These are phyloP conservation scores for Fusarium fracticaudum DNA, from an alignment of 2,329 filamentous ascomycete genomes.

Conservation along the genomic window DNA sequence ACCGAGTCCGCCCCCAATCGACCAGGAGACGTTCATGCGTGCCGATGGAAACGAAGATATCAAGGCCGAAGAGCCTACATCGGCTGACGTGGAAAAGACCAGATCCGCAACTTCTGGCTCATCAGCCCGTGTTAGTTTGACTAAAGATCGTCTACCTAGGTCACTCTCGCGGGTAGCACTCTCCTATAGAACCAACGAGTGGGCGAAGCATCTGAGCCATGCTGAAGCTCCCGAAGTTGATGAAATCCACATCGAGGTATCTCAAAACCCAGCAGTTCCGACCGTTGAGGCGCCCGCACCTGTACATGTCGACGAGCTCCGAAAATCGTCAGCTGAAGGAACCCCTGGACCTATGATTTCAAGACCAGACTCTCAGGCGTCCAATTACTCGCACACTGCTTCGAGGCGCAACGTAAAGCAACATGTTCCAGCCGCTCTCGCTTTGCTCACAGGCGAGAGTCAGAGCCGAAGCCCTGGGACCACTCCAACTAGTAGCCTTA, in stretches of 20 bases:
- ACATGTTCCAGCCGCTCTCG: slow-evolving; percentile 37
- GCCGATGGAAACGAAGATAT: slow-evolving; percentile 1
- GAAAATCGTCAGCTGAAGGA: slow-evolving; percentile 68
- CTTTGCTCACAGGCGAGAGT: slow-evolving; percentile 38
- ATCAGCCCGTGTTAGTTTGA: slow-evolving; percentile 60
- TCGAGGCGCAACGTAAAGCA: slow-evolving; percentile 35
- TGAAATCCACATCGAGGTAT: slow-evolving; percentile 62
- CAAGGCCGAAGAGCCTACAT: slow-evolving; percentile 9
- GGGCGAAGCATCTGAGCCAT: slow-evolving; percentile 86
- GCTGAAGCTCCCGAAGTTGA: slow-evolving; percentile 79
- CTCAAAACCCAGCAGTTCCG: neutral
- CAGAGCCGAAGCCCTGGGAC: slow-evolving; percentile 36
- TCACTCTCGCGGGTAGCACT: slow-evolving; percentile 79
- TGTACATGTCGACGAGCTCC: slow-evolving; percentile 70
- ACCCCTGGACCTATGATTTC: slow-evolving; percentile 47
- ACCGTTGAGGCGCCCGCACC: slow-evolving; percentile 65
- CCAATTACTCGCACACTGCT: slow-evolving; percentile 31
- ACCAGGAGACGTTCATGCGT: slow-evolving; percentile 14
- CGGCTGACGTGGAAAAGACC: slow-evolving; percentile 45
- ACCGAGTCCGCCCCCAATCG: slow-evolving; percentile 9
- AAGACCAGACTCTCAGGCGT: slow-evolving; percentile 45
- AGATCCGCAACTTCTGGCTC: slow-evolving; percentile 55
- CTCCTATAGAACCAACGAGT: slow-evolving; percentile 92
- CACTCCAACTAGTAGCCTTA: slow-evolving; percentile 26
- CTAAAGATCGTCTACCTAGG: slow-evolving; percentile 71